Conservation (phyloP, 129 eudicot species). For the Deinandra increscens region DNA sequence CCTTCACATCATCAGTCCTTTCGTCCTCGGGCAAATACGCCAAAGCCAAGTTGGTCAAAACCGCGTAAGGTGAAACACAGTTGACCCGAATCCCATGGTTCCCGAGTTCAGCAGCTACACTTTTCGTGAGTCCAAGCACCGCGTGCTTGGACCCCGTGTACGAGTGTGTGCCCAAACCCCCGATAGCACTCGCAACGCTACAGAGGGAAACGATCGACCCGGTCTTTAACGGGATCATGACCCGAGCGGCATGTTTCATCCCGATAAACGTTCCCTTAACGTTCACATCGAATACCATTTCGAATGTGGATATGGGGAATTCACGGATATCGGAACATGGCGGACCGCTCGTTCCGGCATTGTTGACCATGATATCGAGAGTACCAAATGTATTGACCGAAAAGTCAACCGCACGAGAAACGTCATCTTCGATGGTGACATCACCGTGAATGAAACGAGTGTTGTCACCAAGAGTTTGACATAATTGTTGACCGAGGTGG, state of each 20-base stretch:
- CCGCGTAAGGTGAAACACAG: conserved; percentile 86
- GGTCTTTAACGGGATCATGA: conserved; percentile 75
- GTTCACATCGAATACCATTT: conserved; percentile 63
- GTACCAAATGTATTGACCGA: conserved; percentile 58
- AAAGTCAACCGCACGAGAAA: conserved; percentile 66
- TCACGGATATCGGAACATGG: conserved; percentile 78
- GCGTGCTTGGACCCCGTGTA: conserved; percentile 87
- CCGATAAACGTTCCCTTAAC: conserved; percentile 85
- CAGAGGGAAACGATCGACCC: conserved; percentile 61
- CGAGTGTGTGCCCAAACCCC: conserved; percentile 80
- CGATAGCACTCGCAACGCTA: conserved; percentile 60
- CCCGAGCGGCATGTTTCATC: conserved; percentile 91
- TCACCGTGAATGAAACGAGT: conserved; percentile 66
- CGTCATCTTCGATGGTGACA: conserved; percentile 59
- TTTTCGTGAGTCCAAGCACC: conserved; percentile 71
- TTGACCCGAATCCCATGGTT: conserved; percentile 77
- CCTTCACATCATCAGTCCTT: conserved; percentile 55
- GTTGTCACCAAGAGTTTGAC: conserved; percentile 43
- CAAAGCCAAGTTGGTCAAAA: conserved; percentile 63
- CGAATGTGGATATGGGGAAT: conserved; percentile 48
- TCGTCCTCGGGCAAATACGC: conserved; percentile 68
- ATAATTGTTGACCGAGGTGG: conserved; percentile 53
- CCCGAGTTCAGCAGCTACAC: conserved; percentile 91
- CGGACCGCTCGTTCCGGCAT: conserved; percentile 73
- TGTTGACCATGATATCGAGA: conserved; percentile 84